phyloP scores from a whole-genome alignment of 1,284 basidiomycete genomes.

The Cronartium ribicola region DNA sequence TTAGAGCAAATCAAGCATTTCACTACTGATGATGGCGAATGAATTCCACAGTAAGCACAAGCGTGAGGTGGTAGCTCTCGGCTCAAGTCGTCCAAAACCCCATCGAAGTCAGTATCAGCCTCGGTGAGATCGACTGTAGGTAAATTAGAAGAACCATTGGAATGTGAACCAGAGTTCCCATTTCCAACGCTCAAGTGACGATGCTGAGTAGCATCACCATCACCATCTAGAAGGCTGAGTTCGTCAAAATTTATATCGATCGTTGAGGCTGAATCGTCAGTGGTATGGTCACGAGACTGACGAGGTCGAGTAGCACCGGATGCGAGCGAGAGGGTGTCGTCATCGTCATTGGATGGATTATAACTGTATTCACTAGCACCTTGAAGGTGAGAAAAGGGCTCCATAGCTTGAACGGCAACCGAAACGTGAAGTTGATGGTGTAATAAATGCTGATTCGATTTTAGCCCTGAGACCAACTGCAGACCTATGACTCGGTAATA shows the following conservation, averaged over 20 bases:
- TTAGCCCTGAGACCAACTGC: no score
- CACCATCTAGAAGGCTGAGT: constrained; percentile 24
- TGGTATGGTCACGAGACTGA: background rate
- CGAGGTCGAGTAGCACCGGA: constrained; percentile 24
- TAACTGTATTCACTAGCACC: constrained; percentile 41
- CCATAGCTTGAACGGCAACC: background rate
- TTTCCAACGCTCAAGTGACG: background rate
- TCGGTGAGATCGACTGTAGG: background rate
- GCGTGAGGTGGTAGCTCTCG: constrained; percentile 83
- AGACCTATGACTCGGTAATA: no score
- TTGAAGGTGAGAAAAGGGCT: constrained; percentile 36
- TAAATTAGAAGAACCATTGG: constrained; percentile 18
- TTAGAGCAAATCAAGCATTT: constrained; percentile 93
- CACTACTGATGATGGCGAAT: constrained; percentile 92
- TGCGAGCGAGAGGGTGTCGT: constrained; percentile 30
- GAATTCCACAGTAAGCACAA: constrained; percentile 99
- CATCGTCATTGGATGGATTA: constrained; percentile 38
- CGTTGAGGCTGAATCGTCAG: constrained; percentile 11
- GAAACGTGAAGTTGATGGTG: background rate
- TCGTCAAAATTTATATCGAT: constrained; percentile 41
- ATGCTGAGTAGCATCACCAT: constrained; percentile 4
- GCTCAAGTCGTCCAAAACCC: constrained; percentile 75
- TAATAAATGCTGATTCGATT: no score
- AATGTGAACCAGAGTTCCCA: background rate
- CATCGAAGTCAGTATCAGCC: constrained; percentile 74